Evolutionary conservation across 148 eudicot genomes (phyloP).

Genomic region (Tetragonia tetragonoides): DNA sequence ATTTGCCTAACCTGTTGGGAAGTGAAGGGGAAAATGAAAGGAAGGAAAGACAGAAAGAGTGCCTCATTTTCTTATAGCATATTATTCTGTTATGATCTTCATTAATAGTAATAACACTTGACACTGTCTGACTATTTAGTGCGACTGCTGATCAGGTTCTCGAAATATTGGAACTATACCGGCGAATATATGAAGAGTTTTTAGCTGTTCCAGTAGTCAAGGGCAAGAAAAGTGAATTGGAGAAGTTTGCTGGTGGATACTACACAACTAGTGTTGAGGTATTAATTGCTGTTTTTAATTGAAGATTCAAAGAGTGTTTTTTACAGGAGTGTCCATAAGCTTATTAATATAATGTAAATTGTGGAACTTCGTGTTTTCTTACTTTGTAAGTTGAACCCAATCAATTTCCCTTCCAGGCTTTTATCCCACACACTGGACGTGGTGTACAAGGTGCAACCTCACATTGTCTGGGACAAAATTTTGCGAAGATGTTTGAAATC

Average conservation of each 20-base stretch:
- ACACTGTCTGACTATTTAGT: neutral
- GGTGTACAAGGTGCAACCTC: conserved; percentile 99
- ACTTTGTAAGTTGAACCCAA: neutral
- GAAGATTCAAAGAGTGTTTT: neutral
- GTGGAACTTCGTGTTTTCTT: neutral
- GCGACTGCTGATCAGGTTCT: conserved; percentile 48
- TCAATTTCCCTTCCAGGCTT: conserved; percentile 54
- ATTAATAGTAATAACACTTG: neutral
- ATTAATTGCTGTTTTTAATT: neutral
- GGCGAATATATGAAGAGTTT: conserved; percentile 85
- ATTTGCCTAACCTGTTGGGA: neutral
- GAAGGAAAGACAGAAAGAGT: neutral
- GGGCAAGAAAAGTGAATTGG: conserved; percentile 91
- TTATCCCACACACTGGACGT: conserved; percentile 89
- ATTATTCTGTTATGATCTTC: neutral
- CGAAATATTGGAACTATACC: conserved; percentile 70
- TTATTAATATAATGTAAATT: neutral
- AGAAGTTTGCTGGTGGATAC: conserved; percentile 98
- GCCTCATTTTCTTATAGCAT: neutral
- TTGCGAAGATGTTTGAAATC: conserved; percentile 99
- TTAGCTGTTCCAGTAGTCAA: conserved; percentile 91
- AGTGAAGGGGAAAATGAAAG: neutral
- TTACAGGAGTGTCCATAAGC: neutral
- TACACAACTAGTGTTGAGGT: conserved; percentile 96
- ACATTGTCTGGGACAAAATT: conserved; percentile 95